A percentile compares a stretch with the other conserved stretches of the same genome.
phyloP scores from a whole-genome alignment of 768 basidiomycete genomes.

The Russula griseocarnosa region DNA sequence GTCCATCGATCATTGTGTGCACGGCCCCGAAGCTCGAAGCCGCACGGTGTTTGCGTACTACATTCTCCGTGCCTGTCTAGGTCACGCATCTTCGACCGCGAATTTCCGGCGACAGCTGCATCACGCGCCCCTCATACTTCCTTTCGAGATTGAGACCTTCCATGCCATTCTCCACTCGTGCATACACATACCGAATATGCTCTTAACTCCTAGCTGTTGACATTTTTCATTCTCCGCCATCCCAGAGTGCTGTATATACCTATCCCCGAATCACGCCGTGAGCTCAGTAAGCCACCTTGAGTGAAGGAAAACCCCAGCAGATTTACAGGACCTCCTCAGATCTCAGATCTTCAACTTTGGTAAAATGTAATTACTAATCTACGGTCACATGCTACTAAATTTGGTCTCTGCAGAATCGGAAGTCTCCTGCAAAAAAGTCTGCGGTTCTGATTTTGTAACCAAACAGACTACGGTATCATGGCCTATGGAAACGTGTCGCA shows the following conservation, averaged over 20 bases:
- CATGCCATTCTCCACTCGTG: conserved; percentile 7
- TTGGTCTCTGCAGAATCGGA: not conserved
- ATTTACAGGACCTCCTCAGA: too few relatives aligned
- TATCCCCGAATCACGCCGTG: not conserved
- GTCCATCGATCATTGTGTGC: not conserved
- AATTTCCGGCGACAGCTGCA: conserved; percentile 25
- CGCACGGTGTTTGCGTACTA: not conserved
- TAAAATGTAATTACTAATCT: not conserved
- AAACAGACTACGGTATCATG: too few relatives aligned
- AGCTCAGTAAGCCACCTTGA: conserved; percentile 1
- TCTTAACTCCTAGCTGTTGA: conserved; percentile 2
- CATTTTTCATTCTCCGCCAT: conserved; percentile 9
- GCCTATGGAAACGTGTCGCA: too few relatives aligned
- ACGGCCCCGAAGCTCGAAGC: conserved; percentile 10
- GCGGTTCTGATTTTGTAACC: not conserved
- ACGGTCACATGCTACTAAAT: not conserved
- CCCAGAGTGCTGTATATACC: not conserved
- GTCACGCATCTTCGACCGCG: conserved; percentile 15
- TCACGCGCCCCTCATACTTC: conserved; percentile 18
- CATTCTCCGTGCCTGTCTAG: conserved; percentile 11
- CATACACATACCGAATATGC: conserved; percentile 16
- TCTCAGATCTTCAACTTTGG: too few relatives aligned
- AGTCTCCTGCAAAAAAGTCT: not conserved
- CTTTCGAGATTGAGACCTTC: conserved; percentile 6
- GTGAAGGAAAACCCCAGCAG: not conserved